Evolutionary conservation across 257 asterid species (phyloP).

Genomic region (Salvia rosmarinus): DNA sequence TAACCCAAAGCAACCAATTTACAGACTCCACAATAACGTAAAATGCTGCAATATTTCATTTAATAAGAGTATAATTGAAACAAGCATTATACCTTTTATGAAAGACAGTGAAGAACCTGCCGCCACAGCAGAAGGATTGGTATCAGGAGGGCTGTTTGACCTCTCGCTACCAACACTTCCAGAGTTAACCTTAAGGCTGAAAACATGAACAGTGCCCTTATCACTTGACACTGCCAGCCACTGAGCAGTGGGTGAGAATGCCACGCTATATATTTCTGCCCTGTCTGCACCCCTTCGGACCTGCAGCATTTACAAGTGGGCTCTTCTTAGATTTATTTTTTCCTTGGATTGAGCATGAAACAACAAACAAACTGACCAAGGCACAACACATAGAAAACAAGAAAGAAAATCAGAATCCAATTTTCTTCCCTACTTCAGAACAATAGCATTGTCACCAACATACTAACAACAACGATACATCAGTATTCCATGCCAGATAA

Average conservation of each 20-base stretch:
- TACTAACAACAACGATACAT: background rate
- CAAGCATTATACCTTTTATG: conserved; percentile 65
- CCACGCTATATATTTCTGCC: conserved; percentile 87
- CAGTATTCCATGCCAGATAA: too few species aligned
- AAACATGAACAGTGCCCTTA: conserved; percentile 93
- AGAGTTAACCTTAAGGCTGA: conserved; percentile 70
- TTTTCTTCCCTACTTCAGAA: conserved; percentile 2
- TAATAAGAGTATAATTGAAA: background rate
- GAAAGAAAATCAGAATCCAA: background rate
- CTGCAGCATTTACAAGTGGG: conserved; percentile 46
- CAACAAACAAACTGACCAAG: background rate
- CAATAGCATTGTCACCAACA: conserved; percentile 3
- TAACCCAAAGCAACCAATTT: conserved; percentile 25
- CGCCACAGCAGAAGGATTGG: conserved; percentile 45
- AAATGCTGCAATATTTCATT: background rate
- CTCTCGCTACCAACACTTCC: conserved; percentile 58
- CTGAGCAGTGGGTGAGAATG: conserved; percentile 80
- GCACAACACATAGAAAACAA: background rate
- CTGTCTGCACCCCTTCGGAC: conserved; percentile 97
- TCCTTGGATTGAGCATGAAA: conserved; percentile 22
- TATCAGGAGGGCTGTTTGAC: conserved; percentile 58
- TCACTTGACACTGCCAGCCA: conserved; percentile 98
- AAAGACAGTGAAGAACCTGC: conserved; percentile 79
- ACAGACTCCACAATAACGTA: background rate
- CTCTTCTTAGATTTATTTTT: background rate